Percentiles rank a stretch among this genome's conserved stretches.
Evolutionary conservation across 2,329 filamentous ascomycete species (phyloP).

Genomic region (Xylariales sp.): DNA sequence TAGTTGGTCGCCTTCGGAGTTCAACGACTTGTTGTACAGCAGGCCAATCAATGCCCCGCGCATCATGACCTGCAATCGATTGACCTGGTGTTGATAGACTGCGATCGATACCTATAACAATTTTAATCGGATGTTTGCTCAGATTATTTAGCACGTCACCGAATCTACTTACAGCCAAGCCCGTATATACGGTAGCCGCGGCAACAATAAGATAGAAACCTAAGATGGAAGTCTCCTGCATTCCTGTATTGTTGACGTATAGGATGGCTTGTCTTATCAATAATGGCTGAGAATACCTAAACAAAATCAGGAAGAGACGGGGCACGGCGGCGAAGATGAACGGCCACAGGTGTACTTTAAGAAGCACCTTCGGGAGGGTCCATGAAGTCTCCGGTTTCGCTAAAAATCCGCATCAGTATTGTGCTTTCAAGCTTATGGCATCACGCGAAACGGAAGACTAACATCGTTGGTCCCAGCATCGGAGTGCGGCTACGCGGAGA

Average conservation of each 20-base stretch:
- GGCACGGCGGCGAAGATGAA: not conserved
- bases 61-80: conserved; percentile 26
- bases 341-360: not conserved
- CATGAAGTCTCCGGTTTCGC: not conserved
- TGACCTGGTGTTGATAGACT: conserved; percentile 24
- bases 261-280: not conserved
- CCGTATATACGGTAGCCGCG: not conserved
- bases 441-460: no score
- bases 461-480: no score
- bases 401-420: not conserved
- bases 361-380: not conserved
- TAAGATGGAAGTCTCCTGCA: not conserved
- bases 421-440: no score
- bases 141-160: not conserved
- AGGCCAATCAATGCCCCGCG: conserved; percentile 30
- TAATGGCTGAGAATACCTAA: not conserved
- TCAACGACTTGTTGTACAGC: conserved; percentile 27
- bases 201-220: not conserved
- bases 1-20: conserved; percentile 15
- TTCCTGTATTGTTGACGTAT: not conserved
- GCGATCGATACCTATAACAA: conserved; percentile 25
- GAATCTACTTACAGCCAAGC: not conserved
- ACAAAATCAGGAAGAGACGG: not conserved
- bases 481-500: no score
- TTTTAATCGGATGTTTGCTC: not conserved